Evolutionary conservation across 2,329 filamentous ascomycete species (phyloP).

Genomic region (Clarireedia homoeocarpa): DNA sequence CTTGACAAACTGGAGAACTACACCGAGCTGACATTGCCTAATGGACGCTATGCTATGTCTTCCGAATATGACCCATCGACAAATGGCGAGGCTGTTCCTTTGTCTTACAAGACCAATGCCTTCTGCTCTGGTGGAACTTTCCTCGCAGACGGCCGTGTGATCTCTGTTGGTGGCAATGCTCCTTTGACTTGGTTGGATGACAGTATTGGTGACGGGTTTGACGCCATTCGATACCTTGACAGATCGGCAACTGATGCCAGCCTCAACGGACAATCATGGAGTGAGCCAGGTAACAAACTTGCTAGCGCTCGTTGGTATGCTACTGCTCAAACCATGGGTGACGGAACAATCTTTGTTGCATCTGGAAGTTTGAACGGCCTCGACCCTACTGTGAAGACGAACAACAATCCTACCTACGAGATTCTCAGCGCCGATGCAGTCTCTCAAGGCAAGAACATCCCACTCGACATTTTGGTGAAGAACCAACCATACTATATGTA

Average conservation of each 20-base stretch:
- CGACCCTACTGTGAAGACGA: conserved; percentile 42
- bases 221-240: conserved; percentile 46
- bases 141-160: conserved; percentile 46
- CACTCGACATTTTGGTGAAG: conserved; percentile 45
- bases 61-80: conserved; percentile 48
- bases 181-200: conserved; percentile 47
- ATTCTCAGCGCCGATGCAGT: conserved; percentile 43
- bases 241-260: conserved; percentile 38
- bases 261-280: conserved; percentile 44
- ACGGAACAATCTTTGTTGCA: conserved; percentile 50
- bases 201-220: conserved; percentile 51
- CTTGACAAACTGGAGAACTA: conserved; percentile 58
- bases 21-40: conserved; percentile 44
- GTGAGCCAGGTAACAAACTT: conserved; percentile 47
- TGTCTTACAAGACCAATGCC: conserved; percentile 48
- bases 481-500: conserved; percentile 60
- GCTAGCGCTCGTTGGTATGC: conserved; percentile 52
- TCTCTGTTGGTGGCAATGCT: conserved; percentile 50
- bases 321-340: conserved; percentile 48
- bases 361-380: conserved; percentile 53
- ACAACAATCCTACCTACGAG: conserved; percentile 59
- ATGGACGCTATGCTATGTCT: conserved; percentile 51
- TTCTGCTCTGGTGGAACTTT: conserved; percentile 55
- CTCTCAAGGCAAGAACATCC: conserved; percentile 38
- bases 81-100: conserved; percentile 35